Conservation (phyloP, 345 rosid genomes). For the Melaleuca alternifolia region DNA sequence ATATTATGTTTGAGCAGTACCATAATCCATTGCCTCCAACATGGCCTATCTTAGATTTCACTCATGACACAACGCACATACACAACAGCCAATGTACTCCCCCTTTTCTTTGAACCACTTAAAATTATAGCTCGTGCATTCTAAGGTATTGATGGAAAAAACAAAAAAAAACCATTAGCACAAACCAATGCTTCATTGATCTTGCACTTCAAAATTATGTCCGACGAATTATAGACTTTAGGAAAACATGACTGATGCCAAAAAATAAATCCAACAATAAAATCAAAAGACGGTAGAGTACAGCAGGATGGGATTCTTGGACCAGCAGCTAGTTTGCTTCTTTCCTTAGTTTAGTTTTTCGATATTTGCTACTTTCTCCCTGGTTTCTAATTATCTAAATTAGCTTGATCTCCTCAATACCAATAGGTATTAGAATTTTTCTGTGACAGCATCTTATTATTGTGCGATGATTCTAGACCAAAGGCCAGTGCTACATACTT, state of each 20-base stretch:
- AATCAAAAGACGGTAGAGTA: background rate
- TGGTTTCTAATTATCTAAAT: too few relatives aligned
- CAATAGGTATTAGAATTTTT: too few relatives aligned
- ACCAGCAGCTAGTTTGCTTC: too few relatives aligned
- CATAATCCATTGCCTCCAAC: background rate
- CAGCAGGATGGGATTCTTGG: too few relatives aligned
- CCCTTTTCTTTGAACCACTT: background rate
- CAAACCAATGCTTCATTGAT: background rate
- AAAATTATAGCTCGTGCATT: background rate
- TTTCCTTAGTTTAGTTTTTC: too few relatives aligned
- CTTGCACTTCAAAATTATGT: background rate
- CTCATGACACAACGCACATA: too few relatives aligned
- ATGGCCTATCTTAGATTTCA: background rate
- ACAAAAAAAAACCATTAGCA: background rate
- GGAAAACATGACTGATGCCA: background rate
- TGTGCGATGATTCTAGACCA: too few relatives aligned
- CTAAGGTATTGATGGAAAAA: background rate
- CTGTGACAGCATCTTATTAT: too few relatives aligned
- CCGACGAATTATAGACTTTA: too few relatives aligned
- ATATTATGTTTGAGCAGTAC: background rate
- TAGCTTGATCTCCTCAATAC: too few relatives aligned
- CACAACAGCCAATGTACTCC: background rate
- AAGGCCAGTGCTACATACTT: too few relatives aligned
- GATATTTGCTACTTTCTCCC: background rate
- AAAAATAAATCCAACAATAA: too few relatives aligned